These are phyloP conservation scores for Fistulifera pelliculosa DNA, from an alignment of 108 stramenopile genomes.

Conservation along the genomic window DNA sequence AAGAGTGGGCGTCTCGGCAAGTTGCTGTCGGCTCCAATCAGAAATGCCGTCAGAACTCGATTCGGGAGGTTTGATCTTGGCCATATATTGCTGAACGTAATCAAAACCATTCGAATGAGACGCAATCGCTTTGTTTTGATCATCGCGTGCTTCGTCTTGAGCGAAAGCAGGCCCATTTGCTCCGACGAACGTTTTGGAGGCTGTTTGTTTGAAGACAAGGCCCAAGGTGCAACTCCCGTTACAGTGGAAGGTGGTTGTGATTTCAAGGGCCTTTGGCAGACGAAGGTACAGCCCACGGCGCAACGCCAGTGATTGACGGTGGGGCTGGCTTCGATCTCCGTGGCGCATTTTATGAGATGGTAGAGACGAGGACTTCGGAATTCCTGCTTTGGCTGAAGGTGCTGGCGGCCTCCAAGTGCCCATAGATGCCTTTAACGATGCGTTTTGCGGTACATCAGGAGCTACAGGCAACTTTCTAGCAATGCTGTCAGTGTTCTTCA, in stretches of 20 bases:
- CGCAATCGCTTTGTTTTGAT: neutral
- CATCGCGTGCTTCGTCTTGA: neutral
- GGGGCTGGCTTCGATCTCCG: conserved; percentile 2
- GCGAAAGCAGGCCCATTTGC: neutral
- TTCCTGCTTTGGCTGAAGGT: conserved; percentile 5
- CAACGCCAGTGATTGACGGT: conserved; percentile 44
- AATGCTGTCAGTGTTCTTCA: neutral
- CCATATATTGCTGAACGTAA: conserved; percentile 11
- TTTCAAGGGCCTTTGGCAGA: neutral
- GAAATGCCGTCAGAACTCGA: conserved; percentile 25
- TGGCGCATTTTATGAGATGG: neutral
- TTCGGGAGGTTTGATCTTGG: conserved; percentile 13
- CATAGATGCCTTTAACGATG: conserved; percentile 54
- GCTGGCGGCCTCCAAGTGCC: conserved; percentile 51
- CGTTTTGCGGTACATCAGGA: conserved; percentile 13
- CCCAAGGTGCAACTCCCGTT: conserved; percentile 67
- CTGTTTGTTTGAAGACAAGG: conserved; percentile 8
- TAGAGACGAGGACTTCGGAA: neutral
- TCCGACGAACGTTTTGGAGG: neutral
- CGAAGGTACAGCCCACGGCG: conserved; percentile 44
- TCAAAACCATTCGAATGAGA: neutral
- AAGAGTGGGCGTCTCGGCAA: conserved; percentile 72
- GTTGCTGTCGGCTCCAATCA: conserved; percentile 66
- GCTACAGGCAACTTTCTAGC: neutral
- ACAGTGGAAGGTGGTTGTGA: conserved; percentile 15